These are phyloP conservation scores for Geotrichum macrosporum DNA, from an alignment of 1,139 yeast genomes.

Conservation along the genomic window DNA sequence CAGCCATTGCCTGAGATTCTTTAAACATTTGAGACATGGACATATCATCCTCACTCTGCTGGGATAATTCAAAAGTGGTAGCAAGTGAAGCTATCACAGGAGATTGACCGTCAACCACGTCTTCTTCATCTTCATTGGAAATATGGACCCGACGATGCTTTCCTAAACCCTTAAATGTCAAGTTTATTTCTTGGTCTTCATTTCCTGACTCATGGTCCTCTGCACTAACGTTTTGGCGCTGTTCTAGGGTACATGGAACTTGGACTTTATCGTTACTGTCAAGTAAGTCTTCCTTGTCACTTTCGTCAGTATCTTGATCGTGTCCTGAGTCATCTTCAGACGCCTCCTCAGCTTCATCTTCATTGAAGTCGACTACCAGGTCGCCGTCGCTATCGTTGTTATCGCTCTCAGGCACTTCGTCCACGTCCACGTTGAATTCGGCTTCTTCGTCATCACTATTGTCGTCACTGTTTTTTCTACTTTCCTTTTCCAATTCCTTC, in stretches of 20 bases:
- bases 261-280: conserved; percentile 6
- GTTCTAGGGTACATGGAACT: neutral
- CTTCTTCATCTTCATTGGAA: conserved; percentile 15
- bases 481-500: conserved; percentile 31
- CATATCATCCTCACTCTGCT: neutral
- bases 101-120: conserved; percentile 14
- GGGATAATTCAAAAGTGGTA: neutral
- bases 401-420: conserved; percentile 30
- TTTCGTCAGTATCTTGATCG: conserved; percentile 29
- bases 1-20: conserved; percentile 1
- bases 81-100: conserved; percentile 1
- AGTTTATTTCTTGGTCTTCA: neutral
- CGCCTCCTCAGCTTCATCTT: conserved; percentile 32
- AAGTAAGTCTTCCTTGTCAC: conserved; percentile 17
- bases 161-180: neutral
- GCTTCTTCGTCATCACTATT: conserved; percentile 31
- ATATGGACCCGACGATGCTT: conserved; percentile 8
- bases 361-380: conserved; percentile 20
- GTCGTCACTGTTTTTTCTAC: conserved; percentile 24
- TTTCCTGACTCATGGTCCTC: neutral
- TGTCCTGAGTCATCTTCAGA: conserved; percentile 24
- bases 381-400: conserved; percentile 24
- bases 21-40: conserved; percentile 14
- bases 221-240: neutral
- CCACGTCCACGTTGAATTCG: conserved; percentile 28